These are phyloP conservation scores for Mycogone perniciosa DNA, from an alignment of 2,329 filamentous ascomycete species.

Conservation along the genomic window DNA sequence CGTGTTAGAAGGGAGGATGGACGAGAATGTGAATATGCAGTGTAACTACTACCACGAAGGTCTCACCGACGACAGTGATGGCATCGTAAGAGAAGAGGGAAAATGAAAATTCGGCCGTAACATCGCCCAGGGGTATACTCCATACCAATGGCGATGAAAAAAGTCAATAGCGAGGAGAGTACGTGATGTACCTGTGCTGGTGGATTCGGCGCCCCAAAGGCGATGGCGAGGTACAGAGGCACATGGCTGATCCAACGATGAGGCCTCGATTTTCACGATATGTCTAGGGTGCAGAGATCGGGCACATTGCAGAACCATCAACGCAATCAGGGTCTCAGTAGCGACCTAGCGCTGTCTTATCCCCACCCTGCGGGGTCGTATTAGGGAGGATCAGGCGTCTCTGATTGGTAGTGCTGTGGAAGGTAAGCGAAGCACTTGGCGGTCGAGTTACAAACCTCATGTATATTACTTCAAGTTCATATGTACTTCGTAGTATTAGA, in stretches of 20 bases:
- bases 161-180: background rate
- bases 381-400: background rate
- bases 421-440: no score
- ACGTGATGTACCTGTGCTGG: background rate
- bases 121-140: no score
- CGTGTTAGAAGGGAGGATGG: background rate
- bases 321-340: background rate
- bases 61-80: no score
- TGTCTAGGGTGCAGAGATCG: constrained; percentile 5
- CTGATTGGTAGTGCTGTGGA: no score
- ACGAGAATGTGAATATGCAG: background rate
- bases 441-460: no score
- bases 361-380: constrained; percentile 1
- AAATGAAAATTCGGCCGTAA: no score
- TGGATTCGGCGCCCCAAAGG: no score
- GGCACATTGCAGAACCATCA: constrained; percentile 10
- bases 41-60: no score
- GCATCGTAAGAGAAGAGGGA: no score
- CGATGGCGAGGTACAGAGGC: background rate
- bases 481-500: no score
- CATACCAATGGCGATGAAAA: background rate
- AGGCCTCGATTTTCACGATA: constrained; percentile 4
- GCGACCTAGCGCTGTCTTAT: background rate
- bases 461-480: no score
- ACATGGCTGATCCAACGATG: constrained; percentile 2